Evolutionary conservation across 768 basidiomycete genomes (phyloP), one percentile per base, ranked within the genome.

Genomic region (Lactarius deliciosus): DNA sequence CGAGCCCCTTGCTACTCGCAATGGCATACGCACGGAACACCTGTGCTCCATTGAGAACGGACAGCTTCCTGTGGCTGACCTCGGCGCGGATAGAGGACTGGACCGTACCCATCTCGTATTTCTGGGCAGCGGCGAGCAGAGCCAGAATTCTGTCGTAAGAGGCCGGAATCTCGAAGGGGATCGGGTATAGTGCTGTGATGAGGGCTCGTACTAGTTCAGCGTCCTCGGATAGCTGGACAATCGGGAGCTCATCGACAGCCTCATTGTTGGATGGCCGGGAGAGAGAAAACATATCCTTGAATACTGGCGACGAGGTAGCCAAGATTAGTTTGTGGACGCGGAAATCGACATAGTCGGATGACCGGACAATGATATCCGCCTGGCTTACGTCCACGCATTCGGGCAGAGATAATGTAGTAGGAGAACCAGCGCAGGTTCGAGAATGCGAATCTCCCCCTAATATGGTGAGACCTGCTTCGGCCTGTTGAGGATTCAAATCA

Each of bases 311-410:
- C 1, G 82, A 79, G 65, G 74, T 77, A 32, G 77, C 76, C 34
- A 85, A 70, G 38, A 82, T 76, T 54, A 78, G 70, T 54, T 78
- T 80, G 72, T 81, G 79, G 54, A 84, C 74, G 41, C 77, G 79
- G 69, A 84, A 84, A 18, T 76, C 68, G 8, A 79, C 76, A 4
- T 76, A 78, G 63, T 85, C 80, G 1, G 76, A 73, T 9, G 82
- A 78, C 43, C 77, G 77, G 36, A 84, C 71, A 53, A 80, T 75
- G 62, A 82, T 70, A 68, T 83, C 81, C 16, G 80, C 80, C 20
- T 32, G 10, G 30, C 28, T 34, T 47, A 45, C 45, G 13, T 47
- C 45, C 18, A 68, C 16, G 18, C 15, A 22, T 2, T 45, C 32
- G 4, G 64, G 41, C 0, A 57, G 28, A 5, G 41, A 20, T 1